Conservation (phyloP, 805 yeast genomes). For the Metschnikowia koreensis region DNA sequence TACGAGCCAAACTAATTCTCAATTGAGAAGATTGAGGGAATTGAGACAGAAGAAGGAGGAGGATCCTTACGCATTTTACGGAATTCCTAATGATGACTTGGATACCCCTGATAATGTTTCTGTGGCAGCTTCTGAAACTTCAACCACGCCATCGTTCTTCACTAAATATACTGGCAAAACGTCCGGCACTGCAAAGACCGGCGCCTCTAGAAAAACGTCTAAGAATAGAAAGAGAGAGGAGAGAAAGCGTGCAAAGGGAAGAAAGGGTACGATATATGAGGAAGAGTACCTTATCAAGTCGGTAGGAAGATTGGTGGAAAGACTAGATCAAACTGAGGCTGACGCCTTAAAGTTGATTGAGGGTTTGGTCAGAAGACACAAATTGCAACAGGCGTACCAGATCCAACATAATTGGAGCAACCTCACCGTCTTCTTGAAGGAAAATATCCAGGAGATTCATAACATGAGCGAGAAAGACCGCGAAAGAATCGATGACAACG, state of each 20-base stretch:
- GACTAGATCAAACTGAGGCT: slow-evolving; percentile 67
- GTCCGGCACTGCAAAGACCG: slow-evolving; percentile 92
- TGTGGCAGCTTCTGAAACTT: slow-evolving; percentile 89
- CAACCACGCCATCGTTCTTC: slow-evolving; percentile 88
- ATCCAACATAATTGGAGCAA: slow-evolving; percentile 67
- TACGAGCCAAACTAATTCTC: slow-evolving; percentile 78
- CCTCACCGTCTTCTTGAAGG: slow-evolving; percentile 52
- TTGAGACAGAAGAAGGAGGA: slow-evolving; percentile 76
- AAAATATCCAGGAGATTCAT: slow-evolving; percentile 73
- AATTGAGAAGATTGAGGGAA: slow-evolving; percentile 78
- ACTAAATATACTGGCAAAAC: slow-evolving; percentile 97
- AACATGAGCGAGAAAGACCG: slow-evolving; percentile 80
- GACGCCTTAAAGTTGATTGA: slow-evolving; percentile 77
- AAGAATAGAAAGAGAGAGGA: slow-evolving; percentile 94
- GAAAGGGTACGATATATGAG: slow-evolving; percentile 96
- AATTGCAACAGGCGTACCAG: slow-evolving; percentile 77
- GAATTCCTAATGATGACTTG: slow-evolving; percentile 49
- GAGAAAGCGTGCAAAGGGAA: slow-evolving; percentile 92
- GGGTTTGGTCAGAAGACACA: slow-evolving; percentile 68
- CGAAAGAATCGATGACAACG: slow-evolving; percentile 86
- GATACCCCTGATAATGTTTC: slow-evolving; percentile 93
- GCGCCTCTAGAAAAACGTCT: slow-evolving; percentile 88
- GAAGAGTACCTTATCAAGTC: slow-evolving; percentile 92
- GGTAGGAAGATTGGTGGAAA: slow-evolving; percentile 80
- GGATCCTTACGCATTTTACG: slow-evolving; percentile 86